Base-by-base conservation (phyloP, 208 protist genomes). In the Crithidia mellificae region DNA sequence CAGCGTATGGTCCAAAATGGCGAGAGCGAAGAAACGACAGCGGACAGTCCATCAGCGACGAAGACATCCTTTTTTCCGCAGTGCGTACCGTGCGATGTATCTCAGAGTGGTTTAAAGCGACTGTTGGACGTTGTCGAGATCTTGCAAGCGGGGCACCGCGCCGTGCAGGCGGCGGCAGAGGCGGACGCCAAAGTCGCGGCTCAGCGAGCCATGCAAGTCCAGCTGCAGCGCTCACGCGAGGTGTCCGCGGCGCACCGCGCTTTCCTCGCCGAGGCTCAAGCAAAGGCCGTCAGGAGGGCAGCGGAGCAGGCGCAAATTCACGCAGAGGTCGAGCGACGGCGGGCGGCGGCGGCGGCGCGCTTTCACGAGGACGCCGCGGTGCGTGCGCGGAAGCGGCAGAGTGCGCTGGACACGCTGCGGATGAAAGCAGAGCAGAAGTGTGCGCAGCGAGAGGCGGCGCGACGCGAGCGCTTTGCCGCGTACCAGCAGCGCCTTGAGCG, bases 401-500 rank as follows among this genome's bases (percentile, higher is more conserved):
- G 63, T 8, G 77, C 81, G 2, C 14, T 75, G 24, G 64, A 52
- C 17, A 74, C 68, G 24, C 19, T 86, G 62, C 51, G 44, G 43
- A 67, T 72, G 38, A 77, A 75, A 62, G 47, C 32, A n/a, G 22
- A 1, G 11, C 39, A 74, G 54, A 70, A 53, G 6, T 58, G 52
- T 2, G 64, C 63, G 14, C 74, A 74, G 14, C 63, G 68, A 2
- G 41, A 77, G 6, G 72, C 54, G 1, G 70, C 80, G 54, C 77
- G 79, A 12, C 55, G 46, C 29, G 63, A 57, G 34, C 62, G 78
- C n/a, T 52, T 82, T 19, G 19, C 58, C 1, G 39, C 49, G 20
- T 79, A 80, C 19, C 75, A 85, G 41, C 66, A 75, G 39, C 62
- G 67, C 17, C 66, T 86, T 50, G 38, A 71, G 46, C 64, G 74